These are phyloP conservation scores for Penicillium sp. DNA, from an alignment of 2,329 filamentous ascomycete genomes.

Conservation along the genomic window DNA sequence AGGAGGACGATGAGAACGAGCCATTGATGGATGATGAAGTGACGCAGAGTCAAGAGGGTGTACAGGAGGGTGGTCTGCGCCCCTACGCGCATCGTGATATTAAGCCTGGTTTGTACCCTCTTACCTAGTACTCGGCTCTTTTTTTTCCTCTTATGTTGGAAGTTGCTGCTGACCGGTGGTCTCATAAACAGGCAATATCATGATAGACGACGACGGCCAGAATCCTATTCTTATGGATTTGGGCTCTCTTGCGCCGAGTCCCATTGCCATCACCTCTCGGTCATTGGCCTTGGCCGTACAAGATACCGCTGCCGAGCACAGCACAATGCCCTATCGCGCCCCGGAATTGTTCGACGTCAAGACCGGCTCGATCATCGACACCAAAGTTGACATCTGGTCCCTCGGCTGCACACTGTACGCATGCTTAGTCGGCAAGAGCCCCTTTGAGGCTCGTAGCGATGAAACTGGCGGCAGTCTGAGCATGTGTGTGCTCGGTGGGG, in stretches of 20 bases:
- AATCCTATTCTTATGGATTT: constrained; percentile 96
- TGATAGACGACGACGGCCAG: constrained; percentile 88
- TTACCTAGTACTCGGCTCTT: too few species aligned
- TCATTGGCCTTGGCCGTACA: constrained; percentile 87
- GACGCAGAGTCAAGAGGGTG: constrained; percentile 59
- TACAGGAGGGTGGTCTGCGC: constrained; percentile 61
- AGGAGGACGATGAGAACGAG: constrained; percentile 74
- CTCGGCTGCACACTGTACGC: constrained; percentile 96
- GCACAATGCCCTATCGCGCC: constrained; percentile 96
- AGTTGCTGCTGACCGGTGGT: not conserved
- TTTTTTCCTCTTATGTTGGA: too few species aligned
- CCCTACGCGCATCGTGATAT: constrained; percentile 95
- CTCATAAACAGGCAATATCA: constrained; percentile 73
- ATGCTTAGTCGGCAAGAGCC: constrained; percentile 91
- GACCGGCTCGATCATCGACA: constrained; percentile 84
- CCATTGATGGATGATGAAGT: constrained; percentile 78
- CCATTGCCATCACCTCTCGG: constrained; percentile 81
- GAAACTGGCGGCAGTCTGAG: constrained; percentile 92
- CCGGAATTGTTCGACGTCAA: constrained; percentile 98
- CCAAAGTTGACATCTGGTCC: constrained; percentile 97
- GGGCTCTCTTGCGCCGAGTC: constrained; percentile 80
- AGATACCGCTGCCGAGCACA: constrained; percentile 91
- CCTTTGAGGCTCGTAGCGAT: constrained; percentile 91
- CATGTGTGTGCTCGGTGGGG: constrained; percentile 85
- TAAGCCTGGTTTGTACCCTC: constrained; percentile 67